A percentile compares a stretch with the other conserved stretches of the same genome.
phyloP scores from a whole-genome alignment of 208 protist species.

The Acanthamoeba triangularis region DNA sequence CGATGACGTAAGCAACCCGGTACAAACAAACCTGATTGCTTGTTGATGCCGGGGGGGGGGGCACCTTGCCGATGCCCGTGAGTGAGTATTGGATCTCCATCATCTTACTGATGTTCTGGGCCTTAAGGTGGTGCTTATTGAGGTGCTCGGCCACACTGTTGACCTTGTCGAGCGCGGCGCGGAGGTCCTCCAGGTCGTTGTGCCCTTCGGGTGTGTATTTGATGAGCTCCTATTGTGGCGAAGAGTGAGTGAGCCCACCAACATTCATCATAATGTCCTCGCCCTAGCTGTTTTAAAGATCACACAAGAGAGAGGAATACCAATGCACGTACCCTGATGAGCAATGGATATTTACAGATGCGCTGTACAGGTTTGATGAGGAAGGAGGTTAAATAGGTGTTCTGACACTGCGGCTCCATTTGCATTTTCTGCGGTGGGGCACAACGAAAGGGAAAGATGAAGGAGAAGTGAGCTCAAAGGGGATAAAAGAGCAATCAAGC shows the following conservation, averaged over 20 bases:
- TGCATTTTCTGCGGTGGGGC: conserved; percentile 48
- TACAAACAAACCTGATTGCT: not conserved
- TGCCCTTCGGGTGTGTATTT: conserved; percentile 32
- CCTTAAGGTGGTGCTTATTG: conserved; percentile 60
- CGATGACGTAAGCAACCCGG: not conserved
- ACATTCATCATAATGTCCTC: not conserved
- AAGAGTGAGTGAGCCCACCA: not conserved
- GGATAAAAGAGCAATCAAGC: too few relatives aligned
- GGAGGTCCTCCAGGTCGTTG: conserved; percentile 7
- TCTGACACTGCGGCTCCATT: conserved; percentile 59
- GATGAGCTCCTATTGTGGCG: not conserved
- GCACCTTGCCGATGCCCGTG: conserved; percentile 63
- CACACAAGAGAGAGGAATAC: not conserved
- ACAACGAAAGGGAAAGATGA: not conserved
- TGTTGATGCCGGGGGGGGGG: not conserved
- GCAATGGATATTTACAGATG: conserved; percentile 72
- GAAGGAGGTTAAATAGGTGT: conserved; percentile 73
- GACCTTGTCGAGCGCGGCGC: conserved; percentile 25
- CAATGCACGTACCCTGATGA: not conserved
- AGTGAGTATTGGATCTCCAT: conserved; percentile 70
- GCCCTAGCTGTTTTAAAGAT: too few relatives aligned
- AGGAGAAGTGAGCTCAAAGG: not conserved
- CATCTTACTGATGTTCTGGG: conserved; percentile 71
- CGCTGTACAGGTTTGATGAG: conserved; percentile 77
- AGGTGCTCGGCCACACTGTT: conserved; percentile 41